Conservation (phyloP, 495 filamentous ascomycete species). For the Beverwykella pulmonaria region DNA sequence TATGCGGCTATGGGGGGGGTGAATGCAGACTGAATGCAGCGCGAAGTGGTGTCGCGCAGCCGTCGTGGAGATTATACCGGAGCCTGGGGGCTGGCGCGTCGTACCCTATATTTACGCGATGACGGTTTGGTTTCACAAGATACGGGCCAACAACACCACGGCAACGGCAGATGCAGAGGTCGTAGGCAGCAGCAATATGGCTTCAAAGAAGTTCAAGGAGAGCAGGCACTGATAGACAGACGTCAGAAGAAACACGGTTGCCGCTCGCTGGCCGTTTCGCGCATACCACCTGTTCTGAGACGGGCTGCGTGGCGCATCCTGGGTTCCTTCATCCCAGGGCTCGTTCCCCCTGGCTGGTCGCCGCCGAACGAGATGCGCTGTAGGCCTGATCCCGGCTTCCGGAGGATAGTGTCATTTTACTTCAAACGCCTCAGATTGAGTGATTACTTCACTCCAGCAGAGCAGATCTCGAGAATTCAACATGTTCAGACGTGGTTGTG, state of each 20-base stretch:
- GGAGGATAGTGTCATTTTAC: background rate
- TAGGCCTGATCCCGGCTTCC: constrained; percentile 8
- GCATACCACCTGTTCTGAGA: constrained; percentile 25
- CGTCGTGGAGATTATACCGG: background rate
- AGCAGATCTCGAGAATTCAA: no score
- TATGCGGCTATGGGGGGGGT: background rate
- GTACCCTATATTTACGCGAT: background rate
- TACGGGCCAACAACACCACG: constrained; percentile 1
- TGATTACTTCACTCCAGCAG: no score
- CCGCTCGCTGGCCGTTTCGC: constrained; percentile 1
- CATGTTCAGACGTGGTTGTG: no score
- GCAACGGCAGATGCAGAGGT: background rate
- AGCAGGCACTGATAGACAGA: background rate
- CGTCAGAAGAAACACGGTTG: background rate
- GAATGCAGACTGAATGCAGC: constrained; percentile 3
- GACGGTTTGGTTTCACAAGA: background rate
- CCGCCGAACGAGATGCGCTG: no score
- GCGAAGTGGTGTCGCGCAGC: background rate
- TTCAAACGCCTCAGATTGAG: background rate
- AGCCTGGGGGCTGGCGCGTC: background rate
- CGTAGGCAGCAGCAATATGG: background rate
- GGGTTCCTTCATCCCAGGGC: background rate
- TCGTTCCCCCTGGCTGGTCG: background rate
- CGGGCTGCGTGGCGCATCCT: constrained; percentile 6
- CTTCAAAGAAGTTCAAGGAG: background rate